Evolutionary conservation across 2,329 filamentous ascomycete species (phyloP).

Genomic region (Aspergillus glaucus): DNA sequence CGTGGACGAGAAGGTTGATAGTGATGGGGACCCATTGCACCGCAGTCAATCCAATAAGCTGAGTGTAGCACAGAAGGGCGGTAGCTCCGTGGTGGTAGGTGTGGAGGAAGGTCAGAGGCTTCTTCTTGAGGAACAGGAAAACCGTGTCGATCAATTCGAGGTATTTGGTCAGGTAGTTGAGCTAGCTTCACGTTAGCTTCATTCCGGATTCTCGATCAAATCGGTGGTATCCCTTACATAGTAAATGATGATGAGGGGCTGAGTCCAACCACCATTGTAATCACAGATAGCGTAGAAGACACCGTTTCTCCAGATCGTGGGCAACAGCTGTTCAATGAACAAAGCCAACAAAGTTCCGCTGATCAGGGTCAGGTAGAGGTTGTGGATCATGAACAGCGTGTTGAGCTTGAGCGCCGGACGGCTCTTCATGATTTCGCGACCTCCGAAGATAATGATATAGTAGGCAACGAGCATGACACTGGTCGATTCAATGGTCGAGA

Average conservation of each 20-base stretch:
- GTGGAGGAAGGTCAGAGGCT: constrained; percentile 97
- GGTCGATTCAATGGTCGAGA: constrained; percentile 84
- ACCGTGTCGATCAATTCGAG: constrained; percentile 91
- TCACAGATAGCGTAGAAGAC: constrained; percentile 83
- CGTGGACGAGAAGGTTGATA: constrained; percentile 88
- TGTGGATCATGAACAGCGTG: constrained; percentile 88
- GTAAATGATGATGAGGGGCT: constrained; percentile 88
- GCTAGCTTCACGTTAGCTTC: constrained; percentile 50
- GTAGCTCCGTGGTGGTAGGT: constrained; percentile 98
- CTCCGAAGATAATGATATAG: constrained; percentile 90
- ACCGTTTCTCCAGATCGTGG: constrained; percentile 71
- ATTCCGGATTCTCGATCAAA: background rate
- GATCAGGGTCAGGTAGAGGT: constrained; percentile 85
- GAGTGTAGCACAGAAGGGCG: constrained; percentile 94
- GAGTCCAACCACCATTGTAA: constrained; percentile 79
- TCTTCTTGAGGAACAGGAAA: constrained; percentile 99
- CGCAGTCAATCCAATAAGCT: constrained; percentile 84
- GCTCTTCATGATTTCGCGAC: constrained; percentile 85
- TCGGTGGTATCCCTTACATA: constrained; percentile 61
- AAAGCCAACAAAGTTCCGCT: constrained; percentile 73
- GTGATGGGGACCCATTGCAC: constrained; percentile 94
- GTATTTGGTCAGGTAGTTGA: constrained; percentile 98
- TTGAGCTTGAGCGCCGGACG: constrained; percentile 81
- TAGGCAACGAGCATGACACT: constrained; percentile 76
- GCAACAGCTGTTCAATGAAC: constrained; percentile 85